Percentiles rank a stretch among this genome's conserved stretches.
These are phyloP conservation scores for Didymella sp. DNA, from an alignment of 2,329 filamentous ascomycete species.

Conservation along the genomic window DNA sequence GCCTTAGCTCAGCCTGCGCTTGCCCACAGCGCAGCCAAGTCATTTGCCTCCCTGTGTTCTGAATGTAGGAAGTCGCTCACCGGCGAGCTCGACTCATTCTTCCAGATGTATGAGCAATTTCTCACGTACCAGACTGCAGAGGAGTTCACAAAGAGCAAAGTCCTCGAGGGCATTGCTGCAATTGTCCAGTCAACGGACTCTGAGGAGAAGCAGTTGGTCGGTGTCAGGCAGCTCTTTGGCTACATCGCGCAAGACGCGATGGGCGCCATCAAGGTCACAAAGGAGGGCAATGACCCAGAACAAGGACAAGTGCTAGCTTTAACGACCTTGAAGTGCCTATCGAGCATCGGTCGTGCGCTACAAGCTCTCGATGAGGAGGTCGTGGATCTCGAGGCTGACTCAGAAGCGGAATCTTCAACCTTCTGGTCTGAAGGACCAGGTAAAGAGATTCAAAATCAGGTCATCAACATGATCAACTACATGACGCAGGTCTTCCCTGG, in stretches of 20 bases:
- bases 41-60: slow-evolving; percentile 76
- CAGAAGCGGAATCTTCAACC: slow-evolving; percentile 34
- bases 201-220: slow-evolving; percentile 61
- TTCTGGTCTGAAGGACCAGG: slow-evolving; percentile 61
- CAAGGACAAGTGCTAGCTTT: slow-evolving; percentile 54
- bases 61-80: slow-evolving; percentile 75
- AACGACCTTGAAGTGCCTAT: slow-evolving; percentile 70
- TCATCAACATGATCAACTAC: slow-evolving; percentile 60
- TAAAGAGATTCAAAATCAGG: slow-evolving; percentile 58
- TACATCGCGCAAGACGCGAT: slow-evolving; percentile 69
- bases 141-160: slow-evolving; percentile 72
- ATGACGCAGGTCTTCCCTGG: slow-evolving; percentile 62
- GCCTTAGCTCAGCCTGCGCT: slow-evolving; percentile 69
- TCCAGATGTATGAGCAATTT: slow-evolving; percentile 74
- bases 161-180: slow-evolving; percentile 75
- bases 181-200: slow-evolving; percentile 75
- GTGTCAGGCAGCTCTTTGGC: slow-evolving; percentile 65
- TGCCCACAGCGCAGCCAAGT: slow-evolving; percentile 73
- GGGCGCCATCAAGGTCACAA: slow-evolving; percentile 42
- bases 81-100: slow-evolving; percentile 70
- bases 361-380: slow-evolving; percentile 71
- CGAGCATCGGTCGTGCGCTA: slow-evolving; percentile 73
- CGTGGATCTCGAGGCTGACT: slow-evolving; percentile 69
- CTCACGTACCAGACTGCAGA: slow-evolving; percentile 67
- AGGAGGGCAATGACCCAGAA: slow-evolving; percentile 46